Evolutionary conservation across 169 alveolate genomes (phyloP), one percentile per base, ranked within the genome.

Genomic region (Plasmodium coatneyi): DNA sequence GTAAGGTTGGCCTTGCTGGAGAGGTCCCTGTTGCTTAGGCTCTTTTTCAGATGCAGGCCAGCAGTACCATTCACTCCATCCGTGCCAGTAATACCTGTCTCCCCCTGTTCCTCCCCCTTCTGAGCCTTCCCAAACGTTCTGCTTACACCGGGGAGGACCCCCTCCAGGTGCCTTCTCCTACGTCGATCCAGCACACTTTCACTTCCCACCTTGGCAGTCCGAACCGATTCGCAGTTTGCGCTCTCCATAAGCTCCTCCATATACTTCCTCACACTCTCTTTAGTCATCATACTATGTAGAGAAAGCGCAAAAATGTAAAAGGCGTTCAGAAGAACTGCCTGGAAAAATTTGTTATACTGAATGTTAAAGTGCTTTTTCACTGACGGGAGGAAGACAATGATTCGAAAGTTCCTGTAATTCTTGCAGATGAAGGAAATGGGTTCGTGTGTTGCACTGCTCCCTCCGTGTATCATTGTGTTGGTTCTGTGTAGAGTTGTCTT

Each of bases 281-380:
- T 79, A 4, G 93, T 87, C 52, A 91, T 25, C 28, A 91, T 5
- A 34, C 82, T 91, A 25, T 91, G 83, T 22, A 91, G 25, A 91
- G 74, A 81, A 34, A 91, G 71, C 0, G 74, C 76, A 60, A 81
- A 91, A 43, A 91, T 81, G 41, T 91, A 91, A 91, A 91, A 91
- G 5, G 78, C 66, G 46, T 91, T 91, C 12, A 91, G 56, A 28
- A 91, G 36, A 28, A 91, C 60, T 25, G 92, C 95, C 82, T 91
- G 95, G 28, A 91, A 78, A 32, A 91, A 91, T 91, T 91, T 91
- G 30, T 91, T 91, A 39, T 71, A 91, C 60, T 91, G 95, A 3
- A 91, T 91, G 43, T 82, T 91, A 32, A 80, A 81, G 71, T 91
- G 95, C 12, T 70, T 91, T 43, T 91, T 81, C 25, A 81, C 60